Conservation (phyloP, 495 filamentous ascomycete species). For the Penicillium bovifimosum region DNA sequence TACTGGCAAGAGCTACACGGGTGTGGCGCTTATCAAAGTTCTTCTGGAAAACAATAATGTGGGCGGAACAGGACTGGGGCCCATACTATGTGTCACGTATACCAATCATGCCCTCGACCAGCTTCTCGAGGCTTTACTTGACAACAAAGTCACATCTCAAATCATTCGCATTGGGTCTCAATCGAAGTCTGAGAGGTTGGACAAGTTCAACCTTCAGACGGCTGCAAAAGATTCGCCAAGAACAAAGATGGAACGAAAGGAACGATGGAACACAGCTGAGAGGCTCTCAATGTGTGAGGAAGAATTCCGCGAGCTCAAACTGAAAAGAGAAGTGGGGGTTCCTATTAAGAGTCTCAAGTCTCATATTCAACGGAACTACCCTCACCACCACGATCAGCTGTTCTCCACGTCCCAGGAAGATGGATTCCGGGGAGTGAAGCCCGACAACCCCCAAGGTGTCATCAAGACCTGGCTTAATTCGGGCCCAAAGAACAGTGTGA, state of each 20-base stretch:
- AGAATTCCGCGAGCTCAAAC: constrained; percentile 4
- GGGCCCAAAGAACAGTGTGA: neutral
- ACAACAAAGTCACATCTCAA: constrained; percentile 45
- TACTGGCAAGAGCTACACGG: constrained; percentile 67
- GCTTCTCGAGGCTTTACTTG: constrained; percentile 57
- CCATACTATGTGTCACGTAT: constrained; percentile 61
- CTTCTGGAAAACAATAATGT: constrained; percentile 51
- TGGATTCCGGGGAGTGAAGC: neutral
- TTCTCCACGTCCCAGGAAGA: neutral
- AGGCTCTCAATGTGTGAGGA: constrained; percentile 11
- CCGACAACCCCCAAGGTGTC: neutral
- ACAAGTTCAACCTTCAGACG: constrained; percentile 37
- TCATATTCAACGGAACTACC: neutral
- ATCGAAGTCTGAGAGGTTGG: constrained; percentile 52
- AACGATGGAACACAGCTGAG: constrained; percentile 9
- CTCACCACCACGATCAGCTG: neutral
- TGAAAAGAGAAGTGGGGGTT: neutral
- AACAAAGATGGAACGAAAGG: constrained; percentile 38
- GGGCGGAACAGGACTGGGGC: constrained; percentile 44
- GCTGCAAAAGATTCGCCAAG: constrained; percentile 26
- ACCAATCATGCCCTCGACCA: constrained; percentile 76
- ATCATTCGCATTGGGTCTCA: constrained; percentile 66
- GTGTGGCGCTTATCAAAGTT: constrained; percentile 55
- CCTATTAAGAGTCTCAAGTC: neutral
- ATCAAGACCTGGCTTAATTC: neutral